Conservation (phyloP, 1,139 yeast genomes). For the Yamadazyma friedrichii region DNA sequence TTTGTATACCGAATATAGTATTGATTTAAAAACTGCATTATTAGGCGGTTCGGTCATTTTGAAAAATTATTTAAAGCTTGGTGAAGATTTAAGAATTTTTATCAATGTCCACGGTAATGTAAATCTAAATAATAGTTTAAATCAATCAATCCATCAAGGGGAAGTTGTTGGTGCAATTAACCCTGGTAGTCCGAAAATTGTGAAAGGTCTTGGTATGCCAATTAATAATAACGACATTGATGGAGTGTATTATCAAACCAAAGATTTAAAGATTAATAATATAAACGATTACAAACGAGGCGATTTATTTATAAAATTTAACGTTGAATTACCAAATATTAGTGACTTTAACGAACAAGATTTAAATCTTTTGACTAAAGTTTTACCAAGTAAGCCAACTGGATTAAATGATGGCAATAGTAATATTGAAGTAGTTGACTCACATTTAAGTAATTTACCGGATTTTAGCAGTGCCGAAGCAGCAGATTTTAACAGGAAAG, state of each 20-base stretch:
- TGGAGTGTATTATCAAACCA: slow-evolving; percentile 20
- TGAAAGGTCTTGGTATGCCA: slow-evolving; percentile 64
- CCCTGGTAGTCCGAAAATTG: slow-evolving; percentile 46
- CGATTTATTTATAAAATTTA: slow-evolving; percentile 42
- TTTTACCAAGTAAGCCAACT: slow-evolving; percentile 22
- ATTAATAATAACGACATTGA: slow-evolving; percentile 42
- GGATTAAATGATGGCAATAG: neutral
- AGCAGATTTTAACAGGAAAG: slow-evolving; percentile 2
- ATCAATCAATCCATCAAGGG: slow-evolving; percentile 34
- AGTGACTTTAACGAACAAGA: slow-evolving; percentile 25
- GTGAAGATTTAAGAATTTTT: slow-evolving; percentile 37
- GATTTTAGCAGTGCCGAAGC: slow-evolving; percentile 1
- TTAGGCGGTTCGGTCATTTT: slow-evolving; percentile 53
- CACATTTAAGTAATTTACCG: slow-evolving; percentile 27
- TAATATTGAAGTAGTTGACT: slow-evolving; percentile 13
- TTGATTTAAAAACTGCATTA: slow-evolving; percentile 53
- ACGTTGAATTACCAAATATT: slow-evolving; percentile 35
- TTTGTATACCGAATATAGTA: slow-evolving; percentile 42
- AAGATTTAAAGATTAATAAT: slow-evolving; percentile 16
- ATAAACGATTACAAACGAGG: slow-evolving; percentile 28
- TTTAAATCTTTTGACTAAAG: slow-evolving; percentile 20
- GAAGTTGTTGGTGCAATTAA: slow-evolving; percentile 47
- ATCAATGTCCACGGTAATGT: slow-evolving; percentile 38
- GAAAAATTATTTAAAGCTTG: slow-evolving; percentile 43
- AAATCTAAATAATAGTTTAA: slow-evolving; percentile 21